A percentile compares a stretch with the other conserved stretches of the same genome.
Conservation (phyloP, 2,329 filamentous ascomycete genomes). For the Exophiala mesophila region DNA sequence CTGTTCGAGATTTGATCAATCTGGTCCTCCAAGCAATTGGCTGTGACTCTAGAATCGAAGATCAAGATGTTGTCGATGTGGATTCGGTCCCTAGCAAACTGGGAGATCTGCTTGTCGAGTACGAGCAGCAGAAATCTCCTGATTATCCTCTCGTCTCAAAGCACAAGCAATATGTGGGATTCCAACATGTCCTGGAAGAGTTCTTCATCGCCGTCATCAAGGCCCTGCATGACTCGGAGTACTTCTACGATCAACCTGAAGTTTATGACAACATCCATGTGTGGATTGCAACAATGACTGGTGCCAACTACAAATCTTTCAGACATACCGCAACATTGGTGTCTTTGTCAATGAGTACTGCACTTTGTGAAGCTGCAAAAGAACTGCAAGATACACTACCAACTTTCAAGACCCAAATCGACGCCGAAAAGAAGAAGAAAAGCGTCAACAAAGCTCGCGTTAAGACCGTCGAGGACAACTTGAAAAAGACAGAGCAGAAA, state of each 20-base stretch:
- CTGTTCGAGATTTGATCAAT: constrained; percentile 57
- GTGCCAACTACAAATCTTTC: constrained; percentile 80
- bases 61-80: constrained; percentile 80
- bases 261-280: constrained; percentile 83
- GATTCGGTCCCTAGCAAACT: constrained; percentile 78
- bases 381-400: constrained; percentile 68
- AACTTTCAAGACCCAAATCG: constrained; percentile 71
- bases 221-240: constrained; percentile 73
- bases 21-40: constrained; percentile 66
- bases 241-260: constrained; percentile 69
- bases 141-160: constrained; percentile 90
- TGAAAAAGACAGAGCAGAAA: constrained; percentile 65
- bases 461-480: constrained; percentile 64
- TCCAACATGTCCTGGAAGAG: constrained; percentile 69
- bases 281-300: constrained; percentile 90
- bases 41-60: constrained; percentile 71
- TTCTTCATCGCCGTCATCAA: constrained; percentile 76
- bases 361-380: constrained; percentile 68
- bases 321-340: constrained; percentile 89
- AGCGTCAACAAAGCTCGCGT: constrained; percentile 74
- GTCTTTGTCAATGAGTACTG: constrained; percentile 71
- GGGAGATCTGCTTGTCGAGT: constrained; percentile 79
- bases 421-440: constrained; percentile 68
- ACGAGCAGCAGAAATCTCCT: constrained; percentile 74
- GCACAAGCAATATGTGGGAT: constrained; percentile 68